Percentiles rank a stretch among this genome's conserved stretches.
Conservation (phyloP, 805 yeast species). For the Wickerhamiella azyma region DNA sequence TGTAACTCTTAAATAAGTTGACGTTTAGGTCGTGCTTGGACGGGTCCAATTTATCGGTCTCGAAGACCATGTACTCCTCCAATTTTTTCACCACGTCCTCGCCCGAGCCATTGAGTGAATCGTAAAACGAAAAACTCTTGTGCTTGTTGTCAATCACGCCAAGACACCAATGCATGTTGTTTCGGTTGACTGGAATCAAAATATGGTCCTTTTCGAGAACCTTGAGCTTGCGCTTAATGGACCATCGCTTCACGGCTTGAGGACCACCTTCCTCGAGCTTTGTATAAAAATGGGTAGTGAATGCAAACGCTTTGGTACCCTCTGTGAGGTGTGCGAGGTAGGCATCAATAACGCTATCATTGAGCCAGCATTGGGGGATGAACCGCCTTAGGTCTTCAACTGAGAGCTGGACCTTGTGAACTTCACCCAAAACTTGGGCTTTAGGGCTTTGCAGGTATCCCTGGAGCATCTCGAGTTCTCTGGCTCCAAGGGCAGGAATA, state of each 20-base stretch:
- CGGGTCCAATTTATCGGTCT: conserved; percentile 41
- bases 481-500: neutral
- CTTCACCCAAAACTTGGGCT: conserved; percentile 7
- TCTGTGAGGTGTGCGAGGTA: conserved; percentile 39
- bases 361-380: conserved; percentile 64
- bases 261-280: conserved; percentile 62
- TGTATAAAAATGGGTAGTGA: conserved; percentile 81
- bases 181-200: conserved; percentile 73
- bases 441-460: neutral
- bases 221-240: conserved; percentile 56
- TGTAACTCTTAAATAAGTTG: conserved; percentile 24
- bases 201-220: conserved; percentile 51
- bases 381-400: conserved; percentile 61
- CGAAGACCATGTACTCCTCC: conserved; percentile 50
- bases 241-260: conserved; percentile 71
- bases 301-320: conserved; percentile 36
- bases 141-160: conserved; percentile 57
- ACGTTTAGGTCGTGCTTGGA: conserved; percentile 25
- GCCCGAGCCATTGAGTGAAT: conserved; percentile 47
- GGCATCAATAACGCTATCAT: conserved; percentile 80
- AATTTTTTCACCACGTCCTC: conserved; percentile 33
- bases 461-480: neutral
- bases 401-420: conserved; percentile 40
- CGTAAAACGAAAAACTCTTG: conserved; percentile 54
- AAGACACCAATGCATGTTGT: conserved; percentile 83